Evolutionary conservation across 108 stramenopile species (phyloP).

Genomic region (Cyclotella baltica): DNA sequence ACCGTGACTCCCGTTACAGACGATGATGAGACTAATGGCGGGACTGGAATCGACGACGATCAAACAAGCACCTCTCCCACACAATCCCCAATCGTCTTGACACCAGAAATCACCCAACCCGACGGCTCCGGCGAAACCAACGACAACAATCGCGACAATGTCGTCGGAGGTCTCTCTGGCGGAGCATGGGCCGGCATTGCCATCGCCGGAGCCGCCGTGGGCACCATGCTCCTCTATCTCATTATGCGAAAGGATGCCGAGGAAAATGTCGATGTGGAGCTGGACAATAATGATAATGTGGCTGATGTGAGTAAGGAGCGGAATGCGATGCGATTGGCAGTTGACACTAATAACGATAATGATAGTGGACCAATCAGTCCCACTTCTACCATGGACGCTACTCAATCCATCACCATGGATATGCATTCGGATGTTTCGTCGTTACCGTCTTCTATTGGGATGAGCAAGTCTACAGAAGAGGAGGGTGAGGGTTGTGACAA

Average conservation of each 20-base stretch:
- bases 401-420: constrained; percentile 32
- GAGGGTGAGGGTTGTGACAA: neutral
- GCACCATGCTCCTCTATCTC: constrained; percentile 12
- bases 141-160: neutral
- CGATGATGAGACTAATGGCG: neutral
- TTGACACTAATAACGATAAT: neutral
- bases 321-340: neutral
- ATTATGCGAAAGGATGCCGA: constrained; percentile 13
- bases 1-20: neutral
- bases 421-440: constrained; percentile 11
- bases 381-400: constrained; percentile 22
- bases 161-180: neutral
- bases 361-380: constrained; percentile 3
- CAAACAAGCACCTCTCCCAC: neutral
- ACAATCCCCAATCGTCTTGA: too few relatives aligned
- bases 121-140: neutral
- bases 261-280: neutral
- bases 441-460: constrained; percentile 15
- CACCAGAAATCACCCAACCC: too few relatives aligned
- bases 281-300: neutral
- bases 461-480: neutral
- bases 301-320: neutral
- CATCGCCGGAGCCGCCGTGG: constrained; percentile 25
- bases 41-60: neutral
- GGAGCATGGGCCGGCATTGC: constrained; percentile 21